Evolutionary conservation across 1,284 basidiomycete genomes (phyloP).

Genomic region (Apiotrichum laibachii): DNA sequence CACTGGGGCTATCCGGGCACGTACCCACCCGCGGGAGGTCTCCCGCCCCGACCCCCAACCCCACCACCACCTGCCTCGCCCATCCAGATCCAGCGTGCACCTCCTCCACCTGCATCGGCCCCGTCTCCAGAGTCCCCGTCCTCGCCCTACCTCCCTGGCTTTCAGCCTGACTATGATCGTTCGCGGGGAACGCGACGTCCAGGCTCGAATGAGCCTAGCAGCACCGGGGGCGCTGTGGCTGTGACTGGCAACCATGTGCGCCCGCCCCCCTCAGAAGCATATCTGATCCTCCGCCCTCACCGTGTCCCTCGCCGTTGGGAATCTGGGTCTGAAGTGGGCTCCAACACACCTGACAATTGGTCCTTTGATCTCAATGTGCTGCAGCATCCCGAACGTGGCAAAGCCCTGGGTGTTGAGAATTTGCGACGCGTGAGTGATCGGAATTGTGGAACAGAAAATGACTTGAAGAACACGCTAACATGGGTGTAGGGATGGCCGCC

Average conservation of each 20-base stretch:
- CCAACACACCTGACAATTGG: constrained; percentile 11
- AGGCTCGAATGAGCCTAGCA: constrained; percentile 8
- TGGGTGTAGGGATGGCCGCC: constrained; percentile 20
- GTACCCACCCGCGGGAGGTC: neutral
- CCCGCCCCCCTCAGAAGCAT: constrained; percentile 20
- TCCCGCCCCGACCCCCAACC: too few species aligned
- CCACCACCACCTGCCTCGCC: constrained; percentile 18
- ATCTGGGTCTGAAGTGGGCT: neutral
- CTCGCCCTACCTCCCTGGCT: constrained; percentile 15
- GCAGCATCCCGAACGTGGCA: constrained; percentile 20
- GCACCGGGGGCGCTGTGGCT: constrained; percentile 9
- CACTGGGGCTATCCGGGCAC: neutral
- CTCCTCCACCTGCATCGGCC: constrained; percentile 16
- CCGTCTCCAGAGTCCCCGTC: constrained; percentile 6
- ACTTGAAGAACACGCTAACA: neutral
- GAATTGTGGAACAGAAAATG: too few species aligned
- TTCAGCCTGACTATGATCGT: constrained; percentile 22
- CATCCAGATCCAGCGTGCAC: constrained; percentile 13
- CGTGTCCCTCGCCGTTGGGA: constrained; percentile 20
- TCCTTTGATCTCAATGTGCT: constrained; percentile 16
- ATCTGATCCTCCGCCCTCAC: constrained; percentile 19
- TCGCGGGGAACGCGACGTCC: neutral
- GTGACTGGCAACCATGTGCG: constrained; percentile 12
- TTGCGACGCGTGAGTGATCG: constrained; percentile 16
- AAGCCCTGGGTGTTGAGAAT: constrained; percentile 20